A percentile compares a stretch with the other conserved stretches of the same genome.
These are phyloP conservation scores for Alectoria sarmentosa DNA, from an alignment of 495 filamentous ascomycete genomes.

Conservation along the genomic window DNA sequence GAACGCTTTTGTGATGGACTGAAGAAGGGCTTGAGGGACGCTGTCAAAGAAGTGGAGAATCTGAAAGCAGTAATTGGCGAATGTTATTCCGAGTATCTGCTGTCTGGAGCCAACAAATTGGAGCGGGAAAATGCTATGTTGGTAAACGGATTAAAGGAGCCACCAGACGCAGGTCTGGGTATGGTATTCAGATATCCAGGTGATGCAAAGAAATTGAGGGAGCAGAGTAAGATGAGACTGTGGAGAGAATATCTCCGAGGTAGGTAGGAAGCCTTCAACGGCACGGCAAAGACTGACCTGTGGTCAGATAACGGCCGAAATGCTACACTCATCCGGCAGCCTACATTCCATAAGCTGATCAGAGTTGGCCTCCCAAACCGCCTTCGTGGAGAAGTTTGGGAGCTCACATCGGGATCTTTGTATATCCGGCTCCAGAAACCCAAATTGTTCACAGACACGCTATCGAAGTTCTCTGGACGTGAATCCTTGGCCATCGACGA, in stretches of 20 bases:
- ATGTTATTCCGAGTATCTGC: slow-evolving; percentile 90
- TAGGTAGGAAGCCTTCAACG: slow-evolving; percentile 27
- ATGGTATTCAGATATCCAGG: slow-evolving; percentile 93
- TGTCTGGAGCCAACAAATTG: slow-evolving; percentile 44
- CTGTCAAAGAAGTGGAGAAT: slow-evolving; percentile 77
- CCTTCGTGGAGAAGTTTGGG: slow-evolving; percentile 91
- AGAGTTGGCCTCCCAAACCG: slow-evolving; percentile 92
- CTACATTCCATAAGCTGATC: slow-evolving; percentile 95
- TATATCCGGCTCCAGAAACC: slow-evolving; percentile 83
- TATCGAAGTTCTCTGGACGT: slow-evolving; percentile 70
- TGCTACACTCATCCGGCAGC: slow-evolving; percentile 83
- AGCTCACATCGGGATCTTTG: slow-evolving; percentile 83
- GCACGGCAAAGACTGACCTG: slow-evolving; percentile 9
- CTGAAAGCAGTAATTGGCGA: slow-evolving; percentile 68
- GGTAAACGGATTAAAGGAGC: slow-evolving; percentile 48
- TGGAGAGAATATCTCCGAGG: slow-evolving; percentile 92
- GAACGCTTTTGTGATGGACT: slow-evolving; percentile 94
- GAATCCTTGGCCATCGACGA: slow-evolving; percentile 94
- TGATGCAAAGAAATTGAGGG: slow-evolving; percentile 89
- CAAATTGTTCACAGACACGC: slow-evolving; percentile 71
- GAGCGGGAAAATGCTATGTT: slow-evolving; percentile 30
- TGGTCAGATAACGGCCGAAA: slow-evolving; percentile 83
- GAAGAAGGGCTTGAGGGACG: slow-evolving; percentile 78
- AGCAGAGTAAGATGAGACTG: slow-evolving; percentile 92
- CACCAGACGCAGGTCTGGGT: slow-evolving; percentile 87